Base-by-base conservation (phyloP, 805 yeast species). In the Candida palmyrensis region DNA sequence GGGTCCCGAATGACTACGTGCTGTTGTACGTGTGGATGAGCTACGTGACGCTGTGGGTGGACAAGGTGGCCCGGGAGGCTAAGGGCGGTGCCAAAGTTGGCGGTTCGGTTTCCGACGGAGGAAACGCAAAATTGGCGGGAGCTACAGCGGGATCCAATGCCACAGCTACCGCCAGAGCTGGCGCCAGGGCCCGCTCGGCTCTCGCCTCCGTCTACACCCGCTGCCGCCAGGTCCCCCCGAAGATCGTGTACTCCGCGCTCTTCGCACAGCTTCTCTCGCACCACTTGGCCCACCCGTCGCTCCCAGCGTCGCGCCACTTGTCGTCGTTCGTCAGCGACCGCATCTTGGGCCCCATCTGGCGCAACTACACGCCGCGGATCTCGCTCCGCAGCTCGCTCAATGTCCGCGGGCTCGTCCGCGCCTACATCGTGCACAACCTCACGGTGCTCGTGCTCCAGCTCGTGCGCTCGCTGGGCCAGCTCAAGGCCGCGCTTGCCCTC, bases 281-380 rank as follows among this genome's bases (percentile, higher is more conserved):
- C 40, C 63, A 62, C 43, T 43, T 66, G 36, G 60, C 71, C 0
- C 70, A 70, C 2, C 59, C 70, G 2, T 47, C 38, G 25, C 55
- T 42, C 45, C 53, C 49, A 41, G 62, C 62, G 42, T 66, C 60
- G 38, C 43, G 52, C 18, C 62, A 62, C 47, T 43, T 64, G 15
- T 54, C 66, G 3, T 34, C 51, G 11, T 47, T 47, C 24, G 53
- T 65, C 30, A 64, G 59, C 36, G 32, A 44, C 5, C 38, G 49
- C 19, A 44, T 61, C 4, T 47, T 64, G 36, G 59, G 62, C 34
- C 70, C 71, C 1, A 60, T 66, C 31, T 66, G 71, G 71, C 53
- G 51, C 33, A 59, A 62, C 38, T 64, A 51, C 38, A n/a, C n/a
- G n/a, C n/a, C n/a, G n/a, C 43, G 55, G 18, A 42, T 62, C 32